Percentiles rank a stretch among this genome's conserved stretches.
Conservation (phyloP, 1,284 basidiomycete genomes). For the Leccinum solheimii region DNA sequence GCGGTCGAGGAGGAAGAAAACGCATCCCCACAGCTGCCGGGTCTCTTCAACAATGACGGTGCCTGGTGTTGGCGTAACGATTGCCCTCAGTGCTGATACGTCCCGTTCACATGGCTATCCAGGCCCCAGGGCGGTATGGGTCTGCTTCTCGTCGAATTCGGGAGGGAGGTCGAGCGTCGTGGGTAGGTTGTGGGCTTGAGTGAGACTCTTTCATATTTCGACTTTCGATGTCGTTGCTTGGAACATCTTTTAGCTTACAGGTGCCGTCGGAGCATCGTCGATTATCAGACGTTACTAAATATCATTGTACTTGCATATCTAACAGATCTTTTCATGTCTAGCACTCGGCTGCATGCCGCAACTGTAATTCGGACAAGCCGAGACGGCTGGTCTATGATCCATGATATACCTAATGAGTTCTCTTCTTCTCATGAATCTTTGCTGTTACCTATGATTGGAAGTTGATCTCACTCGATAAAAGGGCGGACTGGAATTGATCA, state of each 20-base stretch:
- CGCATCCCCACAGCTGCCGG: conserved; percentile 36
- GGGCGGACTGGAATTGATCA: neutral
- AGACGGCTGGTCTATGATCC: neutral
- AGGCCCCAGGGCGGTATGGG: conserved; percentile 57
- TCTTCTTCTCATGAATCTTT: neutral
- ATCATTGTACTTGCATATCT: neutral
- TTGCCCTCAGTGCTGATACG: conserved; percentile 69
- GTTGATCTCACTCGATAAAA: neutral
- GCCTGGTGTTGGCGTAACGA: conserved; percentile 87
- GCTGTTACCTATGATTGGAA: neutral
- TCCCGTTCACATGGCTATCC: conserved; percentile 71
- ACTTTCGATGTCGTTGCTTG: neutral
- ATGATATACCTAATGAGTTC: neutral
- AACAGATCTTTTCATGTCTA: neutral
- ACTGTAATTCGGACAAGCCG: neutral
- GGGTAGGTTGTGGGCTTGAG: conserved; percentile 58
- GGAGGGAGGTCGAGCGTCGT: conserved; percentile 57
- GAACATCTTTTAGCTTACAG: neutral
- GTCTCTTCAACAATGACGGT: conserved; percentile 67
- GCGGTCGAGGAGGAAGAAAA: conserved; percentile 51
- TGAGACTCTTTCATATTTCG: neutral
- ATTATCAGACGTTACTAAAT: neutral
- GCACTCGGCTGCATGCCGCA: neutral
- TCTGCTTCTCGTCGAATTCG: conserved; percentile 48
- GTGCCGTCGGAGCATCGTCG: neutral